Conservation (phyloP, 2,329 filamentous ascomycete genomes). For the Dendrostoma leiphaemia region DNA sequence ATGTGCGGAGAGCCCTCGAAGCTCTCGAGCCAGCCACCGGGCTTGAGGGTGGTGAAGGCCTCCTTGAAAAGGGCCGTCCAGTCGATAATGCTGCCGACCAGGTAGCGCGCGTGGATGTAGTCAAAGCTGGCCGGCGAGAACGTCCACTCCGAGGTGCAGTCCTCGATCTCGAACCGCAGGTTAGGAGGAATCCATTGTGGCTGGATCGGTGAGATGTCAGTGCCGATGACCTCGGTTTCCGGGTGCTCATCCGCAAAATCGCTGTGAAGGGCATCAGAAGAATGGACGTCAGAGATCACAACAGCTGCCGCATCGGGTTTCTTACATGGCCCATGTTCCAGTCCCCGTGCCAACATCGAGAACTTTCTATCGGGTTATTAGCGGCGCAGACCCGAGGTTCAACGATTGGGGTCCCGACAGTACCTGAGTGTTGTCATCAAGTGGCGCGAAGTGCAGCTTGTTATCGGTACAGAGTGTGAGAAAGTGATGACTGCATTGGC, state of each 20-base stretch:
- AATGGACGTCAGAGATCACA: background rate
- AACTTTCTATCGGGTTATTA: slow-evolving; percentile 25
- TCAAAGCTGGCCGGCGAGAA: slow-evolving; percentile 47
- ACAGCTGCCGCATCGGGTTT: too few relatives aligned
- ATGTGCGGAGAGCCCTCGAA: slow-evolving; percentile 20
- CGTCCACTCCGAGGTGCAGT: slow-evolving; percentile 52
- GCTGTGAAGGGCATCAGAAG: slow-evolving; percentile 31
- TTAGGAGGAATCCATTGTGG: slow-evolving; percentile 57
- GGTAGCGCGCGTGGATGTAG: slow-evolving; percentile 55
- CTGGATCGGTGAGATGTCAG: slow-evolving; percentile 58
- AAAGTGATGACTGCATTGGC: slow-evolving; percentile 24
- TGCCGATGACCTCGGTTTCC: slow-evolving; percentile 45
- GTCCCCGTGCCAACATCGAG: slow-evolving; percentile 56
- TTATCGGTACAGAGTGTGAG: slow-evolving; percentile 24
- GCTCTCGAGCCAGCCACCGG: slow-evolving; percentile 41
- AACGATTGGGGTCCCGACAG: background rate
- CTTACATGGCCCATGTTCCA: slow-evolving; percentile 45
- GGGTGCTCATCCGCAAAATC: slow-evolving; percentile 46
- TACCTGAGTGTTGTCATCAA: slow-evolving; percentile 21
- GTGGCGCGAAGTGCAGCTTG: slow-evolving; percentile 25
- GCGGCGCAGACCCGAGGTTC: too few relatives aligned
- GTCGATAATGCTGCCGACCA: slow-evolving; percentile 52
- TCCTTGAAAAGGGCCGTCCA: slow-evolving; percentile 49
- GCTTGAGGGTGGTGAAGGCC: slow-evolving; percentile 47
- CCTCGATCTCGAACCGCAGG: slow-evolving; percentile 55